These are phyloP conservation scores for Pyronema omphalodes DNA, from an alignment of 495 filamentous ascomycete genomes.

Conservation along the genomic window DNA sequence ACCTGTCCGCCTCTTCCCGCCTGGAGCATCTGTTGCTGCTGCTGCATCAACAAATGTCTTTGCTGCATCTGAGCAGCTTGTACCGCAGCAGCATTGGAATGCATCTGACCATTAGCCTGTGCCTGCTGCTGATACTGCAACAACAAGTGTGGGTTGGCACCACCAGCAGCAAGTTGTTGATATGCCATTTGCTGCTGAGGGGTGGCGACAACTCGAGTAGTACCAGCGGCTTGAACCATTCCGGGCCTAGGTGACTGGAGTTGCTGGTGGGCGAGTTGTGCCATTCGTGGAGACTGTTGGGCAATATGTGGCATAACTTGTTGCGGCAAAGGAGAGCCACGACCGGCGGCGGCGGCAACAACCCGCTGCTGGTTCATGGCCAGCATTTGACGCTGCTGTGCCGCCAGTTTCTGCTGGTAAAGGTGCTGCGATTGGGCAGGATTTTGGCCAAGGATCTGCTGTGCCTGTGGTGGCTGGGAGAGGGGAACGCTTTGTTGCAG, in stretches of 20 bases:
- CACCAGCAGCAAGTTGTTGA: neutral
- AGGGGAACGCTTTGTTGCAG: neutral
- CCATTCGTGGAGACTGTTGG: conserved; percentile 5
- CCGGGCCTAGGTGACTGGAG: conserved; percentile 1
- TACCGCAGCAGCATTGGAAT: too few relatives aligned
- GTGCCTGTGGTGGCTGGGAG: conserved; percentile 6
- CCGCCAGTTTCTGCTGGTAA: neutral
- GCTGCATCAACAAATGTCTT: neutral
- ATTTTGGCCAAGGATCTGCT: conserved; percentile 7
- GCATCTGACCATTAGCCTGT: neutral
- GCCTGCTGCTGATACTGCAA: neutral
- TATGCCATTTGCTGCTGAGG: neutral
- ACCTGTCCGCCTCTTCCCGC: conserved; percentile 9
- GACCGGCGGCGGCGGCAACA: neutral
- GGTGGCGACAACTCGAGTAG: neutral
- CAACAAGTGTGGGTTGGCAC: neutral
- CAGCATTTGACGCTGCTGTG: conserved; percentile 8
- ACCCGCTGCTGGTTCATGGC: neutral
- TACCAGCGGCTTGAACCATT: neutral
- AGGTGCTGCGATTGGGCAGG: neutral
- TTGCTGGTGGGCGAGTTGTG: conserved; percentile 7
- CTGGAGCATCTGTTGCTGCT: conserved; percentile 11
- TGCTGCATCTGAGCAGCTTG: neutral
- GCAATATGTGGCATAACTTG: conserved; percentile 10
- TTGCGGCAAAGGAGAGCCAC: conserved; percentile 7